A percentile compares a stretch with the other conserved stretches of the same genome.
These are phyloP conservation scores for Cytospora mali DNA, from an alignment of 2,329 filamentous ascomycete species.

Conservation along the genomic window DNA sequence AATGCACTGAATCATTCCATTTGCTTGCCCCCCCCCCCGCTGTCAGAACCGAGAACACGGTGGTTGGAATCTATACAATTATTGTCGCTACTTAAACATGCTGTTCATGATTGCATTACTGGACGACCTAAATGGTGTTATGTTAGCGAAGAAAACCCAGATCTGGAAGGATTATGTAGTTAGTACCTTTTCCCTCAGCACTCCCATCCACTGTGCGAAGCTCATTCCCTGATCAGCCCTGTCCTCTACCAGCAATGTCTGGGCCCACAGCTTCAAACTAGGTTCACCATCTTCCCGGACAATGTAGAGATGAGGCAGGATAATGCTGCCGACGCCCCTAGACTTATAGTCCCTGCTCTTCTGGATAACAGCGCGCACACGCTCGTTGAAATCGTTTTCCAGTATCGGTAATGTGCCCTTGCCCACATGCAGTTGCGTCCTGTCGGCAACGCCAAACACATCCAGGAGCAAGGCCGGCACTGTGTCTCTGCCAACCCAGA, in stretches of 20 bases:
- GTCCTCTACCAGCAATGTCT: conserved; percentile 94
- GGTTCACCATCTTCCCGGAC: conserved; percentile 96
- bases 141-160: conserved; percentile 18
- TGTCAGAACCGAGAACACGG: background rate
- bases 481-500: conserved; percentile 93
- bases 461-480: conserved; percentile 86
- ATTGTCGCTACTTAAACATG: conserved; percentile 22
- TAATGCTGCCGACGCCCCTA: conserved; percentile 88
- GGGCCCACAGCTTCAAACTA: conserved; percentile 92
- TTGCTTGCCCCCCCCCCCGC: background rate
- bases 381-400: conserved; percentile 96
- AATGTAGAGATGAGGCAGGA: conserved; percentile 89
- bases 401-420: conserved; percentile 85
- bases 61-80: conserved; percentile 28
- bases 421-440: conserved; percentile 83
- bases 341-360: conserved; percentile 89
- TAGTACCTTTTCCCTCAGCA: conserved; percentile 87
- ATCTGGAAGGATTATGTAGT: background rate
- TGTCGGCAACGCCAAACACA: conserved; percentile 86
- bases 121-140: conserved; percentile 21
- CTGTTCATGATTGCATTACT: conserved; percentile 22
- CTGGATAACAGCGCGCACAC: conserved; percentile 83
- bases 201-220: conserved; percentile 90
- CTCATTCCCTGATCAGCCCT: conserved; percentile 92
- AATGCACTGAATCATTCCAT: conserved; percentile 6